These are phyloP conservation scores for Tetracladium setigerum DNA, from an alignment of 495 filamentous ascomycete species.

Conservation along the genomic window DNA sequence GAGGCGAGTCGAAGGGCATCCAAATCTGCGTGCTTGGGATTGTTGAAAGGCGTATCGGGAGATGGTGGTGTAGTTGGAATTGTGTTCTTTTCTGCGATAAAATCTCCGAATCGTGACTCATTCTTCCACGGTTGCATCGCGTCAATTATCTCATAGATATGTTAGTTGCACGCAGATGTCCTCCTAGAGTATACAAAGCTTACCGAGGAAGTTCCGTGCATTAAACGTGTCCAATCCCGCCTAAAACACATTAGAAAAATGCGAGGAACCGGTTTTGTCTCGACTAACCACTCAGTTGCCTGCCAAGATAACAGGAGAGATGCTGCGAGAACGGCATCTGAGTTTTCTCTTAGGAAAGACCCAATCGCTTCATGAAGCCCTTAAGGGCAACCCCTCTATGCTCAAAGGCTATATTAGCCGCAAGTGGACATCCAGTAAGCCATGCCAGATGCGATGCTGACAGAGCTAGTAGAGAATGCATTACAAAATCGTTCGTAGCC, in stretches of 20 bases:
- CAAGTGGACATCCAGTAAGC: conserved; percentile 69
- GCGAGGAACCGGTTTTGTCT: conserved; percentile 21
- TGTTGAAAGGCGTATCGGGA: conserved; percentile 45
- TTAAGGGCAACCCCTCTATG: conserved; percentile 74
- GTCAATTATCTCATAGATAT: conserved; percentile 56
- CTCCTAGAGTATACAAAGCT: conserved; percentile 18
- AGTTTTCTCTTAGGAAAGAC: conserved; percentile 72
- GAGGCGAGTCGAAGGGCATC: conserved; percentile 52
- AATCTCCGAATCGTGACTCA: conserved; percentile 71
- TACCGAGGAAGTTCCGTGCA: conserved; percentile 80
- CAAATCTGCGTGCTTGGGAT: conserved; percentile 50
- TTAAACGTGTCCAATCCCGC: conserved; percentile 78
- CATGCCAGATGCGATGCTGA: conserved; percentile 85
- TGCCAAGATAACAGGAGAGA: conserved; percentile 92
- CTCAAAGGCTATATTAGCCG: conserved; percentile 73
- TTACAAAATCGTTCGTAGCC: conserved; percentile 70
- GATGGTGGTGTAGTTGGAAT: conserved; percentile 51
- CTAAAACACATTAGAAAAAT: conserved; percentile 42
- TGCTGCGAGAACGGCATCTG: conserved; percentile 84
- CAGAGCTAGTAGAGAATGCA: conserved; percentile 81
- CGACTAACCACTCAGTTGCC: conserved; percentile 80
- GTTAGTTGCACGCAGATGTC: conserved; percentile 21
- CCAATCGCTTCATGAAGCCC: conserved; percentile 73
- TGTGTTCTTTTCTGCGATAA: conserved; percentile 63
- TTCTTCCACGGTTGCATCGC: conserved; percentile 87